Conservation (phyloP, 2,329 filamentous ascomycete genomes). For the Monilinia vaccinii-corymbosi region DNA sequence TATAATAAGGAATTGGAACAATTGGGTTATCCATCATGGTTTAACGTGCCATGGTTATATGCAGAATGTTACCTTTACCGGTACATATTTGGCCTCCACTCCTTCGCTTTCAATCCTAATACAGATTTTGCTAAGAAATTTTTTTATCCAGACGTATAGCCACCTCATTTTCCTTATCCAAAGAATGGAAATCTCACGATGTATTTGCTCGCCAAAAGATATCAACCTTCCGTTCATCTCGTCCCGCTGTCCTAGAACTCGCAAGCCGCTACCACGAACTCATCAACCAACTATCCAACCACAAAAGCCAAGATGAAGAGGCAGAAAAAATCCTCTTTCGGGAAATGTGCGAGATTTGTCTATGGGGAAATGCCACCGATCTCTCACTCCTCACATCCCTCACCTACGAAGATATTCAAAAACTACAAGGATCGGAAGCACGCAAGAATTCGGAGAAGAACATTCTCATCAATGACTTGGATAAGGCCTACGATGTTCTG, state of each 20-base stretch:
- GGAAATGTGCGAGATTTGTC: constrained; percentile 92
- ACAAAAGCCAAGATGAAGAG: constrained; percentile 38
- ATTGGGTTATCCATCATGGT: constrained; percentile 69
- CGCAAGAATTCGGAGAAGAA: constrained; percentile 84
- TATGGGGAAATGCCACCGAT: constrained; percentile 97
- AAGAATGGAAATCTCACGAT: constrained; percentile 84
- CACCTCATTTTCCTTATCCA: constrained; percentile 66
- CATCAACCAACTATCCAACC: constrained; percentile 53
- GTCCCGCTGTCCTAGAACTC: constrained; percentile 75
- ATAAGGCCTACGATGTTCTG: constrained; percentile 59
- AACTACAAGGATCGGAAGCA: constrained; percentile 81
- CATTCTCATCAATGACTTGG: constrained; percentile 81
- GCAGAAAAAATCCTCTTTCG: constrained; percentile 72
- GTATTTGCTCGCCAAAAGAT: constrained; percentile 86
- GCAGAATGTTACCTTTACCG: constrained; percentile 91
- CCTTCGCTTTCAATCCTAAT: background rate
- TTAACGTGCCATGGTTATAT: constrained; percentile 79
- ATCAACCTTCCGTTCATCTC: constrained; percentile 83
- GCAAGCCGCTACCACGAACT: constrained; percentile 71
- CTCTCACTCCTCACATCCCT: constrained; percentile 82
- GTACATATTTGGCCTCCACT: constrained; percentile 24
- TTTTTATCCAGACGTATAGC: constrained; percentile 65
- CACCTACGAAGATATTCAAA: constrained; percentile 93
- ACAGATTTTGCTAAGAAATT: background rate
- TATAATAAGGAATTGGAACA: constrained; percentile 83